These are phyloP conservation scores for Erigeron canadensis DNA, from an alignment of 129 eudicot species.

Conservation along the genomic window DNA sequence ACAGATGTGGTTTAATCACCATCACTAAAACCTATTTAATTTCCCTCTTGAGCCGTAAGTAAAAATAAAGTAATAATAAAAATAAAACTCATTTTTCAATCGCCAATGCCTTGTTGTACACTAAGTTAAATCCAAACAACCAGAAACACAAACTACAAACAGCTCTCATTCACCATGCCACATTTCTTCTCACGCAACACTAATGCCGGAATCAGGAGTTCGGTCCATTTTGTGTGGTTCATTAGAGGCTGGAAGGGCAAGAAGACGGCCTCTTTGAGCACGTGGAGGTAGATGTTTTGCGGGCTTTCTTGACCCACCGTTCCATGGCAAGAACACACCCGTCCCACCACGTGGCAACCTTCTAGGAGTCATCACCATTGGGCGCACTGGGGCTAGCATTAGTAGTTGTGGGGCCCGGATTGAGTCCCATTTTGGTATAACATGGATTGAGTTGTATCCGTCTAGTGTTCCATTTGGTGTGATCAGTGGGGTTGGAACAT, in stretches of 20 bases:
- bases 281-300: slow-evolving; percentile 91
- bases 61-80: slow-evolving; percentile 10
- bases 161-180: slow-evolving; percentile 1
- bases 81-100: slow-evolving; percentile 37
- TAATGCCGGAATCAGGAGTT: slow-evolving; percentile 48
- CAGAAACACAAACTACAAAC: slow-evolving; percentile 15
- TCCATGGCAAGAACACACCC: slow-evolving; percentile 96
- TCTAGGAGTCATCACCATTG: slow-evolving; percentile 63
- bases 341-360: slow-evolving; percentile 80
- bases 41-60: slow-evolving; percentile 29
- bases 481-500: slow-evolving; percentile 40
- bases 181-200: slow-evolving; percentile 33
- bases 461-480: slow-evolving; percentile 48
- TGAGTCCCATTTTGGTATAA: slow-evolving; percentile 78
- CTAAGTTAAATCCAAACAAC: slow-evolving; percentile 26
- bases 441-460: slow-evolving; percentile 45
- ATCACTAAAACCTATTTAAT: slow-evolving; percentile 39
- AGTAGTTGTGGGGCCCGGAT: slow-evolving; percentile 62
- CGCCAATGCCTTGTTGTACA: slow-evolving; percentile 54
- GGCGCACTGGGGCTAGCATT: slow-evolving; percentile 75
- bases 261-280: slow-evolving; percentile 77
- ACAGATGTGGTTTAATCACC: slow-evolving; percentile 41
- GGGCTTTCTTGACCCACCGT: slow-evolving; percentile 58
- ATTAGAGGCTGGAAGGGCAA: slow-evolving; percentile 59
- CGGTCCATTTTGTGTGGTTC: slow-evolving; percentile 48